Base-by-base conservation (phyloP, 1,139 yeast genomes). In the Pneumocystis sp. region DNA sequence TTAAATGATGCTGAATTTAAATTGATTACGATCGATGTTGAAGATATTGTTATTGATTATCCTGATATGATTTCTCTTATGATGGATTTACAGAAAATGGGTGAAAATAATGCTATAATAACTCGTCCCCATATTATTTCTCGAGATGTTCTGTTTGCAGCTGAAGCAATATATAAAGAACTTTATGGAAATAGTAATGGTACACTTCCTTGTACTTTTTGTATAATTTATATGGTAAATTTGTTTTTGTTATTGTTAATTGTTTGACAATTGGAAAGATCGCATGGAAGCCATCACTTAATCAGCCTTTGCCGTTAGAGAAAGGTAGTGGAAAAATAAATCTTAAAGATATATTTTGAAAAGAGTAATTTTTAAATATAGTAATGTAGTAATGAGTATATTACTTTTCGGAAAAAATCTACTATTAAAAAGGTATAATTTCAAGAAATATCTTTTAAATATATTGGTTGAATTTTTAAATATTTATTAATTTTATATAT, bases 11-110 rank as follows among this genome's bases (percentile, higher is more conserved):
- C 93, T 0, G 89, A 90, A 34, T 89, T 86, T 77, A 85, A 83
- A 70, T 81, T 89, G 80, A 79, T 89, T 65, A 89, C 96, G 0
- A 85, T 89, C 57, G 96, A 89, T 73, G 86, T 89, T 4, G 96
- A 89, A 72, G 96, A 89, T 72, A 82, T 89, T 40, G 82, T 87
- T 5, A 90, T 89, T 10, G 87, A 87, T n/a, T 89, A 85, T 71
- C 96, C 96, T 0, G 87, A 85, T 71, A 78, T 87, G 63, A 79
- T 83, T 64, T 80, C 89, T 1, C 76, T 89, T 59, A 79, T 89
- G 76, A 83, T 82, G 66, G 96, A 89, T 70, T 75, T 89, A 59
- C 89, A 86, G 71, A 77, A 83, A 29, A 88, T 88, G 96, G 96
- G 96, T 4, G 96, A 89, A 73, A 86, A 85, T 67, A 89, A 87